A percentile compares a stretch with the other conserved stretches of the same genome.
Conservation (phyloP, 108 stramenopile species). For the Fistulifera pelliculosa region DNA sequence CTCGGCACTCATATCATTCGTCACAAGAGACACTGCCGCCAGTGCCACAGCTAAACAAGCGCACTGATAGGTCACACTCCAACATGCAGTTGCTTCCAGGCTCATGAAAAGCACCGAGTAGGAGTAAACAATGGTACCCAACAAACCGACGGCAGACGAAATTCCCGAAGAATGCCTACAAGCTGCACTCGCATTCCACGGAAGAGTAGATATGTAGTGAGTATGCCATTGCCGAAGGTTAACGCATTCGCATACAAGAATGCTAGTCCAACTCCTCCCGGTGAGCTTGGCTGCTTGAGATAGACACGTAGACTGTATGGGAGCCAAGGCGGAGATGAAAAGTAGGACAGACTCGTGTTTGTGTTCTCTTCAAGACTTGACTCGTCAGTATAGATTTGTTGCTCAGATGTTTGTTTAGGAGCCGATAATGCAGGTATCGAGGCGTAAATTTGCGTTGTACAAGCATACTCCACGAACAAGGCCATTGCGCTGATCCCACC, state of each 20-base stretch:
- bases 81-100: conserved; percentile 37
- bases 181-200: conserved; percentile 34
- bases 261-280: conserved; percentile 14
- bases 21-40: neutral
- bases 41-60: conserved; percentile 22
- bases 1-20: conserved; percentile 24
- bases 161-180: conserved; percentile 54
- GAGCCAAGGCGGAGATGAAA: neutral
- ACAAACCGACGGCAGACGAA: conserved; percentile 38
- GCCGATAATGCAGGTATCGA: conserved; percentile 15
- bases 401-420: neutral
- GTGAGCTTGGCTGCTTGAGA: conserved; percentile 7
- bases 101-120: conserved; percentile 12
- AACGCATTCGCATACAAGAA: conserved; percentile 14
- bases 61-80: conserved; percentile 44
- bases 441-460: conserved; percentile 25
- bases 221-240: conserved; percentile 41
- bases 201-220: conserved; percentile 56
- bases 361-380: neutral
- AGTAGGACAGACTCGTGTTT: neutral
- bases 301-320: conserved; percentile 6
- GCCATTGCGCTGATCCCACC: conserved; percentile 35
- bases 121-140: conserved; percentile 52
- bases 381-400: neutral
- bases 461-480: conserved; percentile 42